Conservation (phyloP, 1,139 yeast species). For the Petasospora rhodanensis region DNA sequence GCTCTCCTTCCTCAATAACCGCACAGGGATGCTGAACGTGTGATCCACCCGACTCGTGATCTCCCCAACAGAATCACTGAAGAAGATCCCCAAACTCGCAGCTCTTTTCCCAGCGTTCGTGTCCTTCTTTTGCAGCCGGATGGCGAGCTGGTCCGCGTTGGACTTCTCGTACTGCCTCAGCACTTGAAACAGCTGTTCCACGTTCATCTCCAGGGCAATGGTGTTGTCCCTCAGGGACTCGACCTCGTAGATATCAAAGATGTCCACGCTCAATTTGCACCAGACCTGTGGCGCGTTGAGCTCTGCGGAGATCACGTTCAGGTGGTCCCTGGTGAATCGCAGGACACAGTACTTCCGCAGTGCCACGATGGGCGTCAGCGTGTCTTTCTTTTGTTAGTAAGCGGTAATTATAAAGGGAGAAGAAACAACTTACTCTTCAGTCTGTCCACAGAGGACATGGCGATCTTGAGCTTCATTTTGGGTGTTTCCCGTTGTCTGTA, state of each 20-base stretch:
- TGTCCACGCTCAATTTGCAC: conserved; percentile 45
- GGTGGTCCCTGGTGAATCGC: conserved; percentile 42
- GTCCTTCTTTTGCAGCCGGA: conserved; percentile 45
- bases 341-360: conserved; percentile 37
- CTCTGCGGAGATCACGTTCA: conserved; percentile 47
- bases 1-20: conserved; percentile 43
- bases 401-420: too few relatives aligned
- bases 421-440: conserved; percentile 21
- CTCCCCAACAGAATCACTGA: conserved; percentile 34
- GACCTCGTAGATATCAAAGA: conserved; percentile 45
- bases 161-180: conserved; percentile 50
- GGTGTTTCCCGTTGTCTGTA: not conserved
- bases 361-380: conserved; percentile 31
- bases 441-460: conserved; percentile 21
- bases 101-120: conserved; percentile 34
- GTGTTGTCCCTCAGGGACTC: conserved; percentile 44
- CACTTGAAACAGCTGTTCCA: conserved; percentile 51
- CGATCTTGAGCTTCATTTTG: conserved; percentile 24
- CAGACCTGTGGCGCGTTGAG: conserved; percentile 57
- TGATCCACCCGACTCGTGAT: conserved; percentile 39
- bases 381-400: conserved; percentile 16
- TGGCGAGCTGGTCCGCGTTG: conserved; percentile 45
- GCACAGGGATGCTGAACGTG: conserved; percentile 55
- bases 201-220: conserved; percentile 51
- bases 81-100: conserved; percentile 50